Evolutionary conservation across 805 yeast species (phyloP).

Genomic region (Yamadazyma tumulicola): DNA sequence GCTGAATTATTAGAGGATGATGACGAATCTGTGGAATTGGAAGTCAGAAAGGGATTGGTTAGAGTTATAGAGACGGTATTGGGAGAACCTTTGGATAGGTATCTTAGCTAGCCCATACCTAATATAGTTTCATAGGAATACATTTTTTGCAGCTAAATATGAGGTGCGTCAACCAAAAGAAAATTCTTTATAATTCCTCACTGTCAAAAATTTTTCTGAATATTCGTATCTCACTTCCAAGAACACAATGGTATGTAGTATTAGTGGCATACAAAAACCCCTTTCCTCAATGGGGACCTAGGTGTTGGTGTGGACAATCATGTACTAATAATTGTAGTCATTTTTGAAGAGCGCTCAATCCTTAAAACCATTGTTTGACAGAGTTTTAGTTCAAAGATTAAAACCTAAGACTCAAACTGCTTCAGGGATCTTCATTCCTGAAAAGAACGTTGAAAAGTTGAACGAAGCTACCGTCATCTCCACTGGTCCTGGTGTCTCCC

Average conservation of each 20-base stretch:
- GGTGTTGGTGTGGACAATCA: no score
- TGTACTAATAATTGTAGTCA: no score
- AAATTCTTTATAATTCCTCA: not conserved
- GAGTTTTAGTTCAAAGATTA: conserved; percentile 92
- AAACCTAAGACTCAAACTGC: conserved; percentile 91
- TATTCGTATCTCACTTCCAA: not conserved
- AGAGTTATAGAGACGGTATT: conserved; percentile 87
- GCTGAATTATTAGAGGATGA: conserved; percentile 96
- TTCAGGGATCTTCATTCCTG: conserved; percentile 91
- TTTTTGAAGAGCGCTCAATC: conserved; percentile 79
- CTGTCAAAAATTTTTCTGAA: not conserved
- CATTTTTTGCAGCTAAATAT: conserved; percentile 1
- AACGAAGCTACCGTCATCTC: conserved; percentile 91
- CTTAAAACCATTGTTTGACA: conserved; percentile 89
- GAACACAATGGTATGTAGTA: conserved; percentile 11
- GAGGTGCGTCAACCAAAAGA: not conserved
- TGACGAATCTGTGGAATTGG: conserved; percentile 85
- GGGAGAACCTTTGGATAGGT: conserved; percentile 92
- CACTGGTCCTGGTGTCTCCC: conserved; percentile 89
- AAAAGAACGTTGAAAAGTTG: conserved; percentile 91
- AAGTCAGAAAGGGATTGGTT: conserved; percentile 85
- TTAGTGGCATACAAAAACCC: no score
- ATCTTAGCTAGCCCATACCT: conserved; percentile 41
- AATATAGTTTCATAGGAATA: not conserved
- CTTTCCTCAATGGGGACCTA: no score